These are phyloP conservation scores for Ascochyta viciae-villosae DNA, from an alignment of 2,329 filamentous ascomycete genomes.

Conservation along the genomic window DNA sequence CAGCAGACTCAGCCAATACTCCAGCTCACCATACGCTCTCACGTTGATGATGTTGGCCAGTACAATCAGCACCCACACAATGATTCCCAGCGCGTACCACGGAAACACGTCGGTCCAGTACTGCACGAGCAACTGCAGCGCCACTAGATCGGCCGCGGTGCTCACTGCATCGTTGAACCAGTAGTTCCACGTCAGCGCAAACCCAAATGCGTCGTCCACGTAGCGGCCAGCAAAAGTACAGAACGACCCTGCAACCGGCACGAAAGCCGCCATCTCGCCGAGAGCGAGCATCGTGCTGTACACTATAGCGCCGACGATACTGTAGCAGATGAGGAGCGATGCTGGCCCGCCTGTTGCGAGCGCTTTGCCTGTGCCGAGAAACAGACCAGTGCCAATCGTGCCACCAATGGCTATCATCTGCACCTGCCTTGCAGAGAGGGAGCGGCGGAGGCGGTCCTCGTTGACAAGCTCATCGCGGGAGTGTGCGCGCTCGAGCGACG, in stretches of 20 bases:
- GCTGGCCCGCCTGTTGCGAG: slow-evolving; percentile 55
- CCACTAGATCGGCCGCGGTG: slow-evolving; percentile 46
- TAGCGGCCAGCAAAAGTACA: slow-evolving; percentile 48
- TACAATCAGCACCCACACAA: slow-evolving; percentile 43
- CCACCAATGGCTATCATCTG: slow-evolving; percentile 69
- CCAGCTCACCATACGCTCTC: slow-evolving; percentile 46
- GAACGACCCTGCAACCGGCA: slow-evolving; percentile 45
- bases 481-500: slow-evolving; percentile 15
- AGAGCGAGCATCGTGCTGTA: slow-evolving; percentile 47
- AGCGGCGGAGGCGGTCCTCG: slow-evolving; percentile 35
- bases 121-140: slow-evolving; percentile 42
- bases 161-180: slow-evolving; percentile 43
- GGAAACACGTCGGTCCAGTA: slow-evolving; percentile 49
- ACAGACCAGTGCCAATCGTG: slow-evolving; percentile 67
- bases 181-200: slow-evolving; percentile 42
- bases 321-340: slow-evolving; percentile 46
- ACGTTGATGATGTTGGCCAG: slow-evolving; percentile 48
- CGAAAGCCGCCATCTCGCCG: slow-evolving; percentile 49
- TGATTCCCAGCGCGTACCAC: slow-evolving; percentile 39
- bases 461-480: slow-evolving; percentile 24
- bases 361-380: slow-evolving; percentile 64
- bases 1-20: slow-evolving; percentile 45
- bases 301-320: slow-evolving; percentile 42
- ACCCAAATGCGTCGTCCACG: slow-evolving; percentile 68
- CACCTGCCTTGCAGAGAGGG: slow-evolving; percentile 56